A percentile compares a stretch with the other conserved stretches of the same genome.
Conservation (phyloP, 2,329 filamentous ascomycete species). For the Xylariaceae sp. region DNA sequence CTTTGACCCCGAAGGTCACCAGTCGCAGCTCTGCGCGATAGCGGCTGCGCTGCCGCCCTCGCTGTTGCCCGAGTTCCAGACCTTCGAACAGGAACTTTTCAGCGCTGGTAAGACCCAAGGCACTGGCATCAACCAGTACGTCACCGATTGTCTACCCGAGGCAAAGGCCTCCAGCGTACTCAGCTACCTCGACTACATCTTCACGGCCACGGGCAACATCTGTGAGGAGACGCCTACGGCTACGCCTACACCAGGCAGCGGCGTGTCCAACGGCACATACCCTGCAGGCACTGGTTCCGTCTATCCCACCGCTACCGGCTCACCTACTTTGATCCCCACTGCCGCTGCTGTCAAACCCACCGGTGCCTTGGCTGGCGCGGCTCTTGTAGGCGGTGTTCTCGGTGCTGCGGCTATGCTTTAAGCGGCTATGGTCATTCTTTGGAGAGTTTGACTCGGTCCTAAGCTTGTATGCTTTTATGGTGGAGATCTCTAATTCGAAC, state of each 20-base stretch:
- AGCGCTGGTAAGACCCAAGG: not conserved
- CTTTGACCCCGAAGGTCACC: not conserved
- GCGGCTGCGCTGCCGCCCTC: conserved; percentile 8
- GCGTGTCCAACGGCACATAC: conserved; percentile 3
- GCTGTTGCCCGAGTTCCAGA: conserved; percentile 12
- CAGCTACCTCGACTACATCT: conserved; percentile 12
- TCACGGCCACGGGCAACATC: conserved; percentile 11
- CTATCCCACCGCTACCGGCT: conserved; percentile 2
- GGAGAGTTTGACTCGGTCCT: too few relatives aligned
- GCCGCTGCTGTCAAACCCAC: conserved; percentile 2
- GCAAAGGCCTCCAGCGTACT: not conserved
- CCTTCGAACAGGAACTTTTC: not conserved
- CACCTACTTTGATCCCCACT: not conserved
- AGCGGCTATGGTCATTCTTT: not conserved
- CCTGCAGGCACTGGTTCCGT: not conserved
- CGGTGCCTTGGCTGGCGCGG: not conserved
- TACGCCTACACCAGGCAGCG: conserved; percentile 5
- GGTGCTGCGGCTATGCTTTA: conserved; percentile 11
- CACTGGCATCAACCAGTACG: not conserved
- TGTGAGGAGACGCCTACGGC: conserved; percentile 2
- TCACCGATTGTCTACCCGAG: conserved; percentile 4
- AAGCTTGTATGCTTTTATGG: too few relatives aligned
- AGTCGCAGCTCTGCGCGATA: conserved; percentile 13
- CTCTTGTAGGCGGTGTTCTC: not conserved
- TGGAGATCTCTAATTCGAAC: too few relatives aligned